phyloP scores from a whole-genome alignment of 2,329 filamentous ascomycete species.

The Trichoderma lentiforme region DNA sequence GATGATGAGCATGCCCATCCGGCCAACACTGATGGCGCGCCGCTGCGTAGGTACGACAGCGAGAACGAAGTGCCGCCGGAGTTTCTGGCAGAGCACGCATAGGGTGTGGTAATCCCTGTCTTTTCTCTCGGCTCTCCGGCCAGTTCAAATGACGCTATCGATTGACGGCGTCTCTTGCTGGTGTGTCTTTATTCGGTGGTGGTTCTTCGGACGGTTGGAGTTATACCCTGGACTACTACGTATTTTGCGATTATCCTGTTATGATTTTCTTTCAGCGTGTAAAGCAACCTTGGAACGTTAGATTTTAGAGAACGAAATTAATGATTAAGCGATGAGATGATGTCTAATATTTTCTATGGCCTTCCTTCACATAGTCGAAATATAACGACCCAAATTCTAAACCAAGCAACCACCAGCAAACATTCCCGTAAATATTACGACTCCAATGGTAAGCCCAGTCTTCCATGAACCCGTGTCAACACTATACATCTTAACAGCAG shows the following conservation, averaged over 20 bases:
- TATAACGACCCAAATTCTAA: no score
- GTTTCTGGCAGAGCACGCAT: slow-evolving; percentile 47
- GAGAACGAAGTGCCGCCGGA: slow-evolving; percentile 52
- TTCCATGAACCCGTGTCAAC: no score
- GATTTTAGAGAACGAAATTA: background rate
- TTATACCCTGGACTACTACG: background rate
- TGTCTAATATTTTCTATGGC: background rate
- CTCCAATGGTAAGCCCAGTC: no score
- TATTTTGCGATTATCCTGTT: background rate
- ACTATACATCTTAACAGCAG: no score
- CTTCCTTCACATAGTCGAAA: background rate
- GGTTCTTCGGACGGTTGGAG: background rate
- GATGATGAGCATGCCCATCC: slow-evolving; percentile 20
- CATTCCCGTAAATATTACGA: no score
- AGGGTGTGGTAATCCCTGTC: background rate
- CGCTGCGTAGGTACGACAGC: slow-evolving; percentile 32
- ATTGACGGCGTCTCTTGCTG: background rate
- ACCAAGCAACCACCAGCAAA: no score
- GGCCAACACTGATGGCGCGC: slow-evolving; percentile 19
- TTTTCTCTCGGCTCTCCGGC: background rate
- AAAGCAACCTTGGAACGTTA: background rate
- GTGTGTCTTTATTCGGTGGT: background rate
- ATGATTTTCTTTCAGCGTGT: background rate
- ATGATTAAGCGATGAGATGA: background rate
- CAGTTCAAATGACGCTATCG: background rate